Evolutionary conservation across 345 rosid genomes (phyloP).

Genomic region (Eucalyptus microcorys): DNA sequence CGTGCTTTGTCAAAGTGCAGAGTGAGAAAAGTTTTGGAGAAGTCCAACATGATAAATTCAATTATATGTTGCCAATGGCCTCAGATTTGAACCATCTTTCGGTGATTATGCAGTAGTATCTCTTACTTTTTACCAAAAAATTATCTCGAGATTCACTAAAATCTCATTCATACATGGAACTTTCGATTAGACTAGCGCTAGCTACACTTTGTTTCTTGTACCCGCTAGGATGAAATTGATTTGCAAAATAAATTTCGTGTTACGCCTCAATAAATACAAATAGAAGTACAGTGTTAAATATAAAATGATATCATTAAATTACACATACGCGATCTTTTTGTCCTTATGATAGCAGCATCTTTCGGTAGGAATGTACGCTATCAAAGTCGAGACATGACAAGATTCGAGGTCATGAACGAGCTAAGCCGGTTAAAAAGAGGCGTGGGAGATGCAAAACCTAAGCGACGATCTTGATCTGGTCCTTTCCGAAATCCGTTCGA

Average conservation of each 20-base stretch:
- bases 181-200: neutral
- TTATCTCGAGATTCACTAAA: neutral
- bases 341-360: neutral
- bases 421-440: neutral
- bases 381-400: neutral
- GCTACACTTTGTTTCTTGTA: neutral
- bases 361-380: neutral
- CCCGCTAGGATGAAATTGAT: neutral
- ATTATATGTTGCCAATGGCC: rapidly evolving
- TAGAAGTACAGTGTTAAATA: neutral
- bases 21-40: neutral
- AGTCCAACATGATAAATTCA: neutral
- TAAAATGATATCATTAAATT: neutral
- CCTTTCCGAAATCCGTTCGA: neutral
- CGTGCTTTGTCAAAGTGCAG: too few relatives aligned
- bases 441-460: neutral
- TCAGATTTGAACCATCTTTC: rapidly evolving
- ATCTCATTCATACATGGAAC: rapidly evolving
- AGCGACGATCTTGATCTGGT: neutral
- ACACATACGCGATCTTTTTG: neutral
- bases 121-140: neutral
- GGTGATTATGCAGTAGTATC: rapidly evolving
- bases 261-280: neutral
- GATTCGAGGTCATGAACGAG: neutral
- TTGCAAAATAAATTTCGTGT: neutral